These are phyloP conservation scores for Russula sp. DNA, from an alignment of 768 basidiomycete genomes.

Conservation along the genomic window DNA sequence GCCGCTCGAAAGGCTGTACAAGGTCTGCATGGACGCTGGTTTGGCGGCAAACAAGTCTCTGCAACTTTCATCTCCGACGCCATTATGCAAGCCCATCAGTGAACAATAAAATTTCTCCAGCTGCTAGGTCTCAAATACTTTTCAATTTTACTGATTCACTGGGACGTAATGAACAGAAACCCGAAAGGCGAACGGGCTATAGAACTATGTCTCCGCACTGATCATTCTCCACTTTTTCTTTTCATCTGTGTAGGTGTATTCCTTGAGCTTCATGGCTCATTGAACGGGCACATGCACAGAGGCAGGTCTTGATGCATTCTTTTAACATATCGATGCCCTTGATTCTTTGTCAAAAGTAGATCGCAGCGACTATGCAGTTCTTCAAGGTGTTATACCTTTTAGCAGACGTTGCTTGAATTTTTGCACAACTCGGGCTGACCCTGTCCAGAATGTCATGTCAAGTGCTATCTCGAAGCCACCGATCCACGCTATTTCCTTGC, in stretches of 20 bases:
- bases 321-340: slow-evolving; percentile 22
- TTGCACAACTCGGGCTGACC: slow-evolving; percentile 4
- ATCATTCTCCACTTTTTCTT: slow-evolving; percentile 19
- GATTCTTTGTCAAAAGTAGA: slow-evolving; percentile 23
- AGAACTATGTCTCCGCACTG: slow-evolving; percentile 25
- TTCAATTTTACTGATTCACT: slow-evolving; percentile 24
- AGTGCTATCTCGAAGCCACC: slow-evolving; percentile 1
- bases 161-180: slow-evolving; percentile 20
- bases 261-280: slow-evolving; percentile 19
- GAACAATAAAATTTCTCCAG: slow-evolving; percentile 25
- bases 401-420: slow-evolving; percentile 9
- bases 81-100: slow-evolving; percentile 89
- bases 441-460: slow-evolving; percentile 4
- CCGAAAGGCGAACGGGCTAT: slow-evolving; percentile 17
- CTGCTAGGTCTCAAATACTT: slow-evolving; percentile 20
- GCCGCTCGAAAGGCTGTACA: slow-evolving; percentile 78
- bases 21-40: slow-evolving; percentile 95
- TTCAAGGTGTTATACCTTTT: slow-evolving; percentile 10
- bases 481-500: neutral
- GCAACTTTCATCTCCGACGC: slow-evolving; percentile 90
- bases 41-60: slow-evolving; percentile 85
- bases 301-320: slow-evolving; percentile 24
- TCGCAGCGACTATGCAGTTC: slow-evolving; percentile 16
- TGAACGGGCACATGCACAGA: slow-evolving; percentile 22
- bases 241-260: slow-evolving; percentile 24